Evolutionary conservation across 148 eudicot species (phyloP), one percentile per base, ranked within the genome.

Genomic region (Limonium bicolor): DNA sequence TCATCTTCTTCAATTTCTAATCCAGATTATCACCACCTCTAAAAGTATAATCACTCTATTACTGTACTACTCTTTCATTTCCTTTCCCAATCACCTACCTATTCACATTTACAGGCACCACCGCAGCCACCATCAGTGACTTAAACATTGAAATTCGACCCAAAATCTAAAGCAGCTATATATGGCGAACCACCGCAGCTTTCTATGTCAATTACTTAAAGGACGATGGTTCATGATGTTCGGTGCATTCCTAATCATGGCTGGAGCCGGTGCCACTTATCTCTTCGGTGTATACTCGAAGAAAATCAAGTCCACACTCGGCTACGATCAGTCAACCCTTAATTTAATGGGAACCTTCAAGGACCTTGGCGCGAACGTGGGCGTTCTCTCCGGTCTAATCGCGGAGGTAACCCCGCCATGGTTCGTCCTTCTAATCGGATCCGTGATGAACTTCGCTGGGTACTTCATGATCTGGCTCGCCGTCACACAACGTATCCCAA

Each of bases 141-240:
- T 4, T 34, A 12, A 4, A 34, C 38, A n/a, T n/a, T n/a, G n/a
- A n/a, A n/a, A n/a, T n/a, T n/a, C n/a, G n/a, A n/a, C 33, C 33
- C 33, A 8, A 29, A 29, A 7, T 29, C 33, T 7, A 7, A 29
- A 8, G 12, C 10, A 29, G 7, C 33, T 8, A 21, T 2, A 24
- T 14, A 40, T 41, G 45, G 45, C 45, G 45, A 19, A 14, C 11
- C 7, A 22, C 31, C 14, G 39, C 21, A 5, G 45, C 4, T 60
- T 60, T 33, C 1, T 45, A 3, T 2, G 17, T 6, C 43, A 41
- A 15, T 16, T 61, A 0, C 8, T 61, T 6, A 2, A 3, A 19
- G 66, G 60, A 17, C 48, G 77, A 26, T 76, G 82, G 82, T 65
- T 70, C 55, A 57, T 68, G 36, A 63, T 76, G 51, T 71, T 76